These are phyloP conservation scores for Primulina tabacum DNA, from an alignment of 257 asterid genomes.

Conservation along the genomic window DNA sequence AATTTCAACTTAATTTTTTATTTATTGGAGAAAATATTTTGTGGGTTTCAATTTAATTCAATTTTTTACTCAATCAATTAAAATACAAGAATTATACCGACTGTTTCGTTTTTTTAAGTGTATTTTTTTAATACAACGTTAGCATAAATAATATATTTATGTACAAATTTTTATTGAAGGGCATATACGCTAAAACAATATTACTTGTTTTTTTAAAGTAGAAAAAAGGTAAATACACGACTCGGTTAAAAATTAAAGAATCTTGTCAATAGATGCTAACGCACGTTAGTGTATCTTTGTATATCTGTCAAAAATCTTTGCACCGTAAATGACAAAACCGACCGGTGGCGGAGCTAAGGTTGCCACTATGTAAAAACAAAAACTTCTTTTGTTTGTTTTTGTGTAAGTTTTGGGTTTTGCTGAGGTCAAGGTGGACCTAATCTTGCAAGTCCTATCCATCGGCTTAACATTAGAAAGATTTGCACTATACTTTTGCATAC, in stretches of 20 bases:
- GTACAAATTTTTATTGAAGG: too few species aligned
- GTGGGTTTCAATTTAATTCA: neutral
- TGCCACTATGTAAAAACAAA: conserved; percentile 39
- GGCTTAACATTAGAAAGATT: conserved; percentile 50
- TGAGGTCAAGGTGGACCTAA: conserved; percentile 47
- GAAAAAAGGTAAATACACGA: too few species aligned
- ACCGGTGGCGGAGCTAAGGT: conserved; percentile 34
- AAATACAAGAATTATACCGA: neutral
- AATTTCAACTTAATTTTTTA: neutral
- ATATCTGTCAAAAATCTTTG: conserved; percentile 43
- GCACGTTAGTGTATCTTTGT: conserved; percentile 17
- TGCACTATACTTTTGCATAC: conserved; percentile 26
- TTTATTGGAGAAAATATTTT: neutral
- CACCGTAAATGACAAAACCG: conserved; percentile 31
- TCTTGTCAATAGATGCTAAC: conserved; percentile 30
- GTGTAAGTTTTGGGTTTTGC: conserved; percentile 35
- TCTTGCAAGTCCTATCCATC: conserved; percentile 60
- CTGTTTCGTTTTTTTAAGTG: neutral
- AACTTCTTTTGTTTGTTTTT: conserved; percentile 19
- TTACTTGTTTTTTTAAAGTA: neutral
- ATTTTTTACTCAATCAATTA: neutral
- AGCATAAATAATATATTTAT: too few species aligned
- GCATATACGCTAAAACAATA: too few species aligned
- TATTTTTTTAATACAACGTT: too few species aligned
- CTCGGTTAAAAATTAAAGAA: neutral